These are phyloP conservation scores for Balansia obtecta DNA, from an alignment of 2,329 filamentous ascomycete species.

Conservation along the genomic window DNA sequence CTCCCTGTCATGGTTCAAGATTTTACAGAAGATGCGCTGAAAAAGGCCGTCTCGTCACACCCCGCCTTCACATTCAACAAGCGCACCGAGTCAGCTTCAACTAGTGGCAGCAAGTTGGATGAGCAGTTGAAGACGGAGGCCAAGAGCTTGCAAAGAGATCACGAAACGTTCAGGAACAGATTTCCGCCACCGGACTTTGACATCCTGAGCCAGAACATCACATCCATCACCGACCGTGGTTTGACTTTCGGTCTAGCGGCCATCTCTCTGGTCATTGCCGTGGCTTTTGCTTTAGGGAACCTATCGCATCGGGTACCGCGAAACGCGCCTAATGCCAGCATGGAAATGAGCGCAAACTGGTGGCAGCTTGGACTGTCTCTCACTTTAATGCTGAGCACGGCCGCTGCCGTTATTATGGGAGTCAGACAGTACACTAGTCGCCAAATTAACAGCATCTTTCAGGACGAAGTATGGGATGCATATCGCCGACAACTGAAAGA, in stretches of 20 bases:
- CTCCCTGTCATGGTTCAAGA: conserved; percentile 57
- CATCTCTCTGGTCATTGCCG: conserved; percentile 13
- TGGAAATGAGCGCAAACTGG: conserved; percentile 13
- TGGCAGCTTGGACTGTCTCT: conserved; percentile 10
- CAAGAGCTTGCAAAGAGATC: conserved; percentile 21
- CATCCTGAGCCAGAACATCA: conserved; percentile 22
- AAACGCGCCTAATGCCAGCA: conserved; percentile 1
- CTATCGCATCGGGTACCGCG: background rate
- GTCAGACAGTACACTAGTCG: conserved; percentile 49
- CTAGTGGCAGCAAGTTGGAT: conserved; percentile 26
- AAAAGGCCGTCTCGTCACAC: conserved; percentile 19
- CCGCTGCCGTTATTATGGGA: conserved; percentile 27
- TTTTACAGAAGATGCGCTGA: conserved; percentile 50
- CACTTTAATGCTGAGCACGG: conserved; percentile 12
- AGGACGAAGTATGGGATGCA: conserved; percentile 59
- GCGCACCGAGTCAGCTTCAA: conserved; percentile 24
- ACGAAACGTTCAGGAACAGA: conserved; percentile 28
- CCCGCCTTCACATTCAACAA: conserved; percentile 23
- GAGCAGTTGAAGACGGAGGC: conserved; percentile 25
- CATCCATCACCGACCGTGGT: conserved; percentile 19
- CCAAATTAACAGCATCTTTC: conserved; percentile 49
- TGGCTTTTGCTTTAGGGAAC: background rate
- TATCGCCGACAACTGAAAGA: conserved; percentile 38
- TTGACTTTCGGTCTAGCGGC: conserved; percentile 26
- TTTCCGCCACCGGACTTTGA: conserved; percentile 38